phyloP scores from a whole-genome alignment of 805 yeast species.

The Nematodospora valgi region DNA sequence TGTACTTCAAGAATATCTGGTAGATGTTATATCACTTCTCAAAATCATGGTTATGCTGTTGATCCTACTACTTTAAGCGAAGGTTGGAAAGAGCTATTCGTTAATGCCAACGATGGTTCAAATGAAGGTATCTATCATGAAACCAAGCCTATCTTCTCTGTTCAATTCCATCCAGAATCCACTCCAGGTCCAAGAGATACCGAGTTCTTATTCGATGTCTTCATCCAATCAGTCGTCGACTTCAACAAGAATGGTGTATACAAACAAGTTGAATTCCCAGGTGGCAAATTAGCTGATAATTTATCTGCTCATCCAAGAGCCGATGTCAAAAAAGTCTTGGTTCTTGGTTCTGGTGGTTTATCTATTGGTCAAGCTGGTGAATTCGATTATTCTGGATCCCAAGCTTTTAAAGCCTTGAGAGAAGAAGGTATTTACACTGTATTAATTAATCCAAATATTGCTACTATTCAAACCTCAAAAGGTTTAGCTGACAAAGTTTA shows the following conservation, averaged over 20 bases:
- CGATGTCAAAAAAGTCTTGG: slow-evolving; percentile 85
- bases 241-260: slow-evolving; percentile 54
- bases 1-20: slow-evolving; percentile 88
- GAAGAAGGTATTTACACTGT: slow-evolving; percentile 97
- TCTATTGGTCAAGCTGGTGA: slow-evolving; percentile 99
- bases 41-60: slow-evolving; percentile 98
- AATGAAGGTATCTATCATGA: slow-evolving; percentile 97
- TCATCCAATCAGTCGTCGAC: slow-evolving; percentile 75
- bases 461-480: slow-evolving; percentile 96
- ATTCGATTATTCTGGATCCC: slow-evolving; percentile 98
- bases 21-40: slow-evolving; percentile 96
- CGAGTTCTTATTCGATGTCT: slow-evolving; percentile 92
- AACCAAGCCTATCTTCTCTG: slow-evolving; percentile 88
- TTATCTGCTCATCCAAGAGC: slow-evolving; percentile 72
- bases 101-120: slow-evolving; percentile 94
- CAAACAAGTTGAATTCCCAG: slow-evolving; percentile 85
- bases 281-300: slow-evolving; percentile 76
- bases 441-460: slow-evolving; percentile 95
- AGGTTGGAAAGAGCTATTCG: slow-evolving; percentile 93
- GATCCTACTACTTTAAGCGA: slow-evolving; percentile 67
- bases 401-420: slow-evolving; percentile 96
- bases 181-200: slow-evolving; percentile 99
- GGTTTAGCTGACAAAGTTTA: slow-evolving; percentile 98
- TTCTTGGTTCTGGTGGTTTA: slow-evolving; percentile 96
- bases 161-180: slow-evolving; percentile 98